phyloP scores from a whole-genome alignment of 2,329 filamentous ascomycete species.

The Orbilia blumenaviensis region DNA sequence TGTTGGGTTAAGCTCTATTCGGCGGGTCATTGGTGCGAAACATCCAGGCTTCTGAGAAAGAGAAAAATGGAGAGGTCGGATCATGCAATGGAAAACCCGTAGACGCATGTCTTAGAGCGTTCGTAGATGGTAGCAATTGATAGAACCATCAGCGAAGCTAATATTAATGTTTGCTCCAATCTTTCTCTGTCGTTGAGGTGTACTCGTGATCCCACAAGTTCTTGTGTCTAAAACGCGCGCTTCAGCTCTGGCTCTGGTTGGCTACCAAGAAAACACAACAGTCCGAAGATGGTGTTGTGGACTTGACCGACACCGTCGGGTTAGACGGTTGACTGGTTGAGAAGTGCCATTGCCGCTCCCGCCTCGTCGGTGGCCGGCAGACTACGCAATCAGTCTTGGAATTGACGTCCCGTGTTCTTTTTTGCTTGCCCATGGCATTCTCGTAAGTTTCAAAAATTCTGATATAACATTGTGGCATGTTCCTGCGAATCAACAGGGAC shows the following conservation, averaged over 20 bases:
- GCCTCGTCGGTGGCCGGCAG: slow-evolving; percentile 31
- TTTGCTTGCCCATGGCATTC: slow-evolving; percentile 3
- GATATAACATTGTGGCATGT: slow-evolving; percentile 21
- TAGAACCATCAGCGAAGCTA: slow-evolving; percentile 16
- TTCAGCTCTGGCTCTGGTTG: slow-evolving; percentile 41
- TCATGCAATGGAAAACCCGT: slow-evolving; percentile 18
- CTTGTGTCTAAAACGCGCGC: slow-evolving; percentile 52
- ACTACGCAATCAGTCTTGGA: slow-evolving; percentile 21
- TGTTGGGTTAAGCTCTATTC: slow-evolving; percentile 38
- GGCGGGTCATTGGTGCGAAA: slow-evolving; percentile 30
- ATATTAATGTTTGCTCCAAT: slow-evolving; percentile 54
- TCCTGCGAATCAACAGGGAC: slow-evolving; percentile 31
- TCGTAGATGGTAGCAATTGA: slow-evolving; percentile 40
- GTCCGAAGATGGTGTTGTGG: slow-evolving; percentile 44
- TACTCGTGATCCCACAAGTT: slow-evolving; percentile 46
- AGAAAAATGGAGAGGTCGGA: slow-evolving; percentile 28
- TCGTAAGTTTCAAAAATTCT: slow-evolving; percentile 5
- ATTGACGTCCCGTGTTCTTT: slow-evolving; percentile 24
- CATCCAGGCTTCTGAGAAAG: slow-evolving; percentile 14
- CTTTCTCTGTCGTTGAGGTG: slow-evolving; percentile 40
- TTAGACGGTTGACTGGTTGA: slow-evolving; percentile 32
- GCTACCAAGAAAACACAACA: slow-evolving; percentile 23
- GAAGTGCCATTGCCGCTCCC: slow-evolving; percentile 23
- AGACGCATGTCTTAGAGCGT: slow-evolving; percentile 53
- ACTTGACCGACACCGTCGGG: slow-evolving; percentile 7